These are phyloP conservation scores for Apiotrichum gracile DNA, from an alignment of 1,284 basidiomycete genomes.

Conservation along the genomic window DNA sequence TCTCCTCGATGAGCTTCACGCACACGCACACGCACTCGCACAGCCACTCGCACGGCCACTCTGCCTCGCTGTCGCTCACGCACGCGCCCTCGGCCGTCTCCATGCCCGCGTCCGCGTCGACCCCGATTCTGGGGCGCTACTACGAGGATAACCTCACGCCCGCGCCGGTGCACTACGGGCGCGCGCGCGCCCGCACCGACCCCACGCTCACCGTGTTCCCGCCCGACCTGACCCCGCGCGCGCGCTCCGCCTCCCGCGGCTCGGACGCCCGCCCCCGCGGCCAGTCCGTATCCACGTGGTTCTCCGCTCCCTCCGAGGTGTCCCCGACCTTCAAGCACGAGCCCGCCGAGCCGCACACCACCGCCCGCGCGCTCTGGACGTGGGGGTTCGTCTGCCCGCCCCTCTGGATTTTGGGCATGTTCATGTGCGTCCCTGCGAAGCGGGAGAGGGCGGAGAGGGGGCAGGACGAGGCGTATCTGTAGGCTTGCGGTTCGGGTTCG, in stretches of 20 bases:
- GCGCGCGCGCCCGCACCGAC: background rate
- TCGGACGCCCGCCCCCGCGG: background rate
- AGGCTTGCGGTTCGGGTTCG: no score
- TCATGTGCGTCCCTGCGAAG: slow-evolving; percentile 22
- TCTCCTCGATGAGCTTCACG: no score
- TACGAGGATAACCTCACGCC: no score
- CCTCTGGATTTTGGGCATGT: slow-evolving; percentile 39
- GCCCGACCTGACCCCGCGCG: background rate
- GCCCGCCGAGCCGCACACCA: slow-evolving; percentile 28
- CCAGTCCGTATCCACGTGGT: background rate
- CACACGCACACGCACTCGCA: no score
- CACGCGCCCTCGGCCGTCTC: background rate
- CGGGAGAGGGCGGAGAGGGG: background rate
- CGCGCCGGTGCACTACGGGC: no score
- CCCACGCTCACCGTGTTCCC: background rate
- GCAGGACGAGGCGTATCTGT: background rate
- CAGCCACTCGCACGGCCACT: no score
- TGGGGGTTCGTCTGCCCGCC: slow-evolving; percentile 40
- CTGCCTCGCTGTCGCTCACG: background rate
- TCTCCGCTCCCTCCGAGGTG: background rate
- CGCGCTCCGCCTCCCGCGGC: background rate
- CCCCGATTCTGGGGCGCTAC: slow-evolving; percentile 2
- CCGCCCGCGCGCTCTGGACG: slow-evolving; percentile 33
- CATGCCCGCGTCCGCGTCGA: background rate
- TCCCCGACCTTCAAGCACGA: background rate